phyloP scores from a whole-genome alignment of 2,329 filamentous ascomycete species.

The Exutisphaerella laricina region DNA sequence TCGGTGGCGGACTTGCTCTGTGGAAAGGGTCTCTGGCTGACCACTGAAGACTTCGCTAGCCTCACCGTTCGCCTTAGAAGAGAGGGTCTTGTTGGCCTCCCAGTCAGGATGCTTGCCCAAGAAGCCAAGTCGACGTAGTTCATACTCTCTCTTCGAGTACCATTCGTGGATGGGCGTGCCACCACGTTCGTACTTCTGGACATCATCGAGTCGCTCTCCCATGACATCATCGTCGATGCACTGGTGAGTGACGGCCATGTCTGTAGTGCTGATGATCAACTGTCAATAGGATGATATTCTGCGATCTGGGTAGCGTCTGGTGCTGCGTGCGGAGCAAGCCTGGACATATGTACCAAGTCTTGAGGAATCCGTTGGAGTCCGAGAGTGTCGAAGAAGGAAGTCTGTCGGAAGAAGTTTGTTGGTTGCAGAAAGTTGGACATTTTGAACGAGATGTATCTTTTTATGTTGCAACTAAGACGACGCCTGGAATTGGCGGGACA shows the following conservation, averaged over 20 bases:
- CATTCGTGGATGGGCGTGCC: slow-evolving; percentile 24
- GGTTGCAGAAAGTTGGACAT: background rate
- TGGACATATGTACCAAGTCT: too few species aligned
- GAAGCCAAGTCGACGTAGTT: slow-evolving; percentile 21
- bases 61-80: slow-evolving; percentile 15
- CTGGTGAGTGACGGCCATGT: too few species aligned
- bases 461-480: background rate
- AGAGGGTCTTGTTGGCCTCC: slow-evolving; percentile 4
- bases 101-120: slow-evolving; percentile 23
- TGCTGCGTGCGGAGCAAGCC: too few species aligned
- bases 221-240: too few species aligned
- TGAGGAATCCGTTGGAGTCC: too few species aligned
- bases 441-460: background rate
- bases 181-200: slow-evolving; percentile 15
- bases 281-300: too few species aligned
- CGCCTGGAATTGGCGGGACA: background rate
- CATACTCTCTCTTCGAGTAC: slow-evolving; percentile 25
- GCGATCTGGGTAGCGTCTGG: too few species aligned
- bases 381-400: too few species aligned
- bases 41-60: slow-evolving; percentile 22
- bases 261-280: too few species aligned
- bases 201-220: slow-evolving; percentile 6
- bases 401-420: background rate
- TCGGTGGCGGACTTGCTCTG: slow-evolving; percentile 23
- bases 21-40: slow-evolving; percentile 16